Evolutionary conservation across 345 rosid species (phyloP).

Genomic region (Lepidium didymum): DNA sequence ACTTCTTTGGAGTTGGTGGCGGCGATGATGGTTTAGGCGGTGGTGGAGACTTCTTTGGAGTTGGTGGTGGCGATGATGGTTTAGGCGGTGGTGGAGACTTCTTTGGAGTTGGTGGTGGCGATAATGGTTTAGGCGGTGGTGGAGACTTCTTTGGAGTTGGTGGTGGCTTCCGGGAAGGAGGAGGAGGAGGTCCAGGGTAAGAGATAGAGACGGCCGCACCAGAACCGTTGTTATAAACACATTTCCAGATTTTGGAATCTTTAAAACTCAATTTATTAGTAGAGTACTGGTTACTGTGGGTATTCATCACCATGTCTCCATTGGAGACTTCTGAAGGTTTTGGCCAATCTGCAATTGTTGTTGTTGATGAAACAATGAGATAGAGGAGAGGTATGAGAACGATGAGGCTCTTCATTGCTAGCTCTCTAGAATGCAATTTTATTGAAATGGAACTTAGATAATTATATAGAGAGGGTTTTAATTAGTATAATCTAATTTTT

Average conservation of each 20-base stretch:
- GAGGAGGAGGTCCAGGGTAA: conserved; percentile 26
- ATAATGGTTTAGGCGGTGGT: neutral
- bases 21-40: neutral
- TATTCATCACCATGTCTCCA: neutral
- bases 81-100: conserved; percentile 17
- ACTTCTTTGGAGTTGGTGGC: neutral
- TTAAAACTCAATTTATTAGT: neutral
- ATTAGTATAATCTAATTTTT: neutral
- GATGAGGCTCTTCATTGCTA: conserved; percentile 11
- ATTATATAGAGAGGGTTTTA: neutral
- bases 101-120: neutral
- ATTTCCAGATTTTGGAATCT: conserved; percentile 18
- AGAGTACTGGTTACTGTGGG: neutral
- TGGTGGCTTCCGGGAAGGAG: neutral
- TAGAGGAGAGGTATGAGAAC: neutral
- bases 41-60: neutral
- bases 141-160: conserved; percentile 4
- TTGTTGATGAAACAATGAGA: neutral
- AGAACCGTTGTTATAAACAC: conserved; percentile 18
- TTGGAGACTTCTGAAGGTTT: conserved; percentile 10
- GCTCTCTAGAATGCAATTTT: neutral
- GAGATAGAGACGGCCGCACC: conserved; percentile 14
- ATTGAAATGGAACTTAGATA: neutral
- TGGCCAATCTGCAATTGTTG: conserved; percentile 15
- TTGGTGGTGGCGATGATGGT: conserved; percentile 8